Percentiles rank a stretch among this genome's conserved stretches.
Evolutionary conservation across 208 protist species (phyloP).

Genomic region (Leishmania mexicana): DNA sequence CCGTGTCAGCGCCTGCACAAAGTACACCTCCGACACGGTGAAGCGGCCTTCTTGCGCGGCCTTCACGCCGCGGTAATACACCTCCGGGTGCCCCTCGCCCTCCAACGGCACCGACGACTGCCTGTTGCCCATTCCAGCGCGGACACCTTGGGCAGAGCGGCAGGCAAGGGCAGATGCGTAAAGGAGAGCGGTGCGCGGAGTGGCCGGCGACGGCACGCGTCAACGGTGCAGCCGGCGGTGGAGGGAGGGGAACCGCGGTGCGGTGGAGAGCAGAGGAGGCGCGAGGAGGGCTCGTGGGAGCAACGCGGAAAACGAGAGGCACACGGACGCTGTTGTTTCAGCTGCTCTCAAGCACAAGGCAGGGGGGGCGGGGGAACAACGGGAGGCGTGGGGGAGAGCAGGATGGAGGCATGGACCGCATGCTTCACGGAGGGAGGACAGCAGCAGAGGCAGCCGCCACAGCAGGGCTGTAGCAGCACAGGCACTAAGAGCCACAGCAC

Average conservation of each 20-base stretch:
- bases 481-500: not conserved
- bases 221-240: not conserved
- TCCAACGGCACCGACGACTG: constrained; percentile 7
- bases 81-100: constrained; percentile 11
- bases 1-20: constrained; percentile 16
- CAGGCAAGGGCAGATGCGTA: not conserved
- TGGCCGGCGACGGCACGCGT: not conserved
- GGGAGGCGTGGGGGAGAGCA: not conserved
- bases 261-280: not conserved
- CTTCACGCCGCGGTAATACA: constrained; percentile 23
- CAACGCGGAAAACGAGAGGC: not conserved
- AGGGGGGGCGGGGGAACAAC: not conserved
- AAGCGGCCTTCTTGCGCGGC: constrained; percentile 14
- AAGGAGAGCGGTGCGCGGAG: not conserved
- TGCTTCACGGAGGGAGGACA: not conserved
- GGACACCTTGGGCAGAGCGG: not conserved
- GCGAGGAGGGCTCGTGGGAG: not conserved
- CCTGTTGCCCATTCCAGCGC: not conserved
- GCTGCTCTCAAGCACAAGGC: not conserved
- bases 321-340: not conserved
- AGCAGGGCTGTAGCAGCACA: not conserved
- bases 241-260: not conserved
- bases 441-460: not conserved
- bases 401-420: not conserved
- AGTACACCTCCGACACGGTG: constrained; percentile 28